phyloP scores from a whole-genome alignment of 805 yeast species.

The Metschnikowia arizonensis region DNA sequence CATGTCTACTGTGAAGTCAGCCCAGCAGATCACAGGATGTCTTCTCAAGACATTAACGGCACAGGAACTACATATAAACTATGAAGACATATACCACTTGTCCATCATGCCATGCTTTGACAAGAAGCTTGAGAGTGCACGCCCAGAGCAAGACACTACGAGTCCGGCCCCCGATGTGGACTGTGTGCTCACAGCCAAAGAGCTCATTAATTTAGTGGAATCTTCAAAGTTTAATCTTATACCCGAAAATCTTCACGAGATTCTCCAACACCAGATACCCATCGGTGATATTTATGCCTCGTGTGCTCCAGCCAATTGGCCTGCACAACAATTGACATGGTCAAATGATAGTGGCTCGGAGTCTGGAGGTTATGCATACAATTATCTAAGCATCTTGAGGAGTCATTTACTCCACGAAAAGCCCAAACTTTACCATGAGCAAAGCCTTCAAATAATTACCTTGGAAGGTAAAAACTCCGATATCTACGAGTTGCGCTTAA shows the following conservation, averaged over 20 bases:
- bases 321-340: slow-evolving; percentile 59
- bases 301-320: slow-evolving; percentile 61
- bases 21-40: slow-evolving; percentile 90
- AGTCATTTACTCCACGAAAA: slow-evolving; percentile 20
- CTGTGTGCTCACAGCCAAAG: slow-evolving; percentile 90
- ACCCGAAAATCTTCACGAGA: slow-evolving; percentile 15
- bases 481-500: slow-evolving; percentile 61
- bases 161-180: slow-evolving; percentile 61
- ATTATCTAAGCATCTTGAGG: slow-evolving; percentile 50
- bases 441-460: slow-evolving; percentile 29
- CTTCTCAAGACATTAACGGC: slow-evolving; percentile 54
- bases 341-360: slow-evolving; percentile 69
- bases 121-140: slow-evolving; percentile 89
- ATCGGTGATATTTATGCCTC: slow-evolving; percentile 22
- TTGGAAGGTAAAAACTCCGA: slow-evolving; percentile 74
- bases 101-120: slow-evolving; percentile 97
- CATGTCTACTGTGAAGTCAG: slow-evolving; percentile 73
- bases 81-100: slow-evolving; percentile 63
- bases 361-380: slow-evolving; percentile 86
- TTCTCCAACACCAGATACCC: background rate
- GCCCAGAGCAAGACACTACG: slow-evolving; percentile 50
- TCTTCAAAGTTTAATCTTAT: slow-evolving; percentile 42
- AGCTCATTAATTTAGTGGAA: slow-evolving; percentile 66
- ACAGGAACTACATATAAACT: slow-evolving; percentile 24
- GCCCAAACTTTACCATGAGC: slow-evolving; percentile 16